Evolutionary conservation across 2,329 filamentous ascomycete species (phyloP), one percentile per base, ranked within the genome.

Genomic region (Cordyceps pruinosa): DNA sequence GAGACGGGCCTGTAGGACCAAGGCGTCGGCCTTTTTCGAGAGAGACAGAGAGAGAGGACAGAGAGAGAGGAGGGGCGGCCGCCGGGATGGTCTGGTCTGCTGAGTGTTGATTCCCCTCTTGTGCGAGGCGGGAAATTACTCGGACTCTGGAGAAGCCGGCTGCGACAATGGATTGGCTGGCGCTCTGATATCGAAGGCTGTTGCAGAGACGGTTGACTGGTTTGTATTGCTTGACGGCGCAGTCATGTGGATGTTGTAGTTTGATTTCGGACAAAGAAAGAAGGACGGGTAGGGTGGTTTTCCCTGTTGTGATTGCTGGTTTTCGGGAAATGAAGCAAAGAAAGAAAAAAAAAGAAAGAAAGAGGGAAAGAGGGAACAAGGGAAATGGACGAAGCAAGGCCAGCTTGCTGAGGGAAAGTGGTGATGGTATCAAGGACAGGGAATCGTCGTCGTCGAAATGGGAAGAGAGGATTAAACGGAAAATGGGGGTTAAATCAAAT

Each of bases 321-420:
- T 32, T 12, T 68, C 62, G 64, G 48, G 50, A 63, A 60, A 57
- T 62, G 37, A 75, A 75, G 72, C 76, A 17, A n/a, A 30, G 75
- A 30, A 34, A 15, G 1, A 72, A 73, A 73, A 74, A 73, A 77
- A 19, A 17, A 45, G 10, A 17, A 45, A 63, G 19, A 75, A 75
- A 72, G 76, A 19, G 7, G 30, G n/a, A 19, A 21, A 81, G 72
- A 75, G 78, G 75, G 30, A 25, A 39, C 5, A 72, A 73, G 72
- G 74, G 73, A 77, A 26, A 32, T 25, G 17, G 15, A 13, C 15
- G 69, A 72, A 79, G 78, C 80, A 83, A 84, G 80, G 73, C 81
- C 81, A 68, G 81, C 80, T 83, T 82, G 79, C 77, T 70, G 17
- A 17, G 35, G 17, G 35, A 5, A 17, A 17, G 15, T 35, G 28